phyloP scores from a whole-genome alignment of 495 filamentous ascomycete species.

The Margaritispora aquatica region DNA sequence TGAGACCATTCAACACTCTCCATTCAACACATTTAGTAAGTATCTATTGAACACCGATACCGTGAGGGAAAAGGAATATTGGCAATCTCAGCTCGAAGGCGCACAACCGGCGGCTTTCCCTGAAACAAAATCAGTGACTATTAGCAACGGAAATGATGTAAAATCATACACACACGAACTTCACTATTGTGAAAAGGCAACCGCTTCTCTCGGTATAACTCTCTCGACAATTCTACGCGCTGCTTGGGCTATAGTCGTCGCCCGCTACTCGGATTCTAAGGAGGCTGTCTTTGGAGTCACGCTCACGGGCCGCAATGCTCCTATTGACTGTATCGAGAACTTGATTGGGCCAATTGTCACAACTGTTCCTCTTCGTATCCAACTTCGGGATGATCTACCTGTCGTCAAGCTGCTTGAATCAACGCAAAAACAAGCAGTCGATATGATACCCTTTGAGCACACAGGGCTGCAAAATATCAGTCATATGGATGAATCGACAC shows the following conservation, averaged over 20 bases:
- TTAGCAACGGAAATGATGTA: not conserved
- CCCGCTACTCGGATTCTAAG: conserved; percentile 24
- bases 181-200: no score
- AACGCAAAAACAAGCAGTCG: not conserved
- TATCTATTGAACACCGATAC: not conserved
- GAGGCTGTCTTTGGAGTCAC: conserved; percentile 39
- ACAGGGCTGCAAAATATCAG: not conserved
- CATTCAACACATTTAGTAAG: not conserved
- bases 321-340: conserved; percentile 2
- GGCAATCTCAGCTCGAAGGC: not conserved
- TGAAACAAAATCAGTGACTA: no score
- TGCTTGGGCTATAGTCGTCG: conserved; percentile 32
- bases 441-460: not conserved
- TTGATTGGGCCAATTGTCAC: conserved; percentile 7
- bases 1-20: not conserved
- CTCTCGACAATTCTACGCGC: conserved; percentile 25
- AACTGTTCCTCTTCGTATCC: conserved; percentile 12
- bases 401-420: not conserved
- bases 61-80: not conserved
- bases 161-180: not conserved
- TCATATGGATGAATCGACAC: not conserved
- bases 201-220: no score
- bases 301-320: conserved; percentile 4
- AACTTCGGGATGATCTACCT: no score
- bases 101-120: not conserved